These are phyloP conservation scores for Pinus albicaulis DNA, from an alignment of 75 land plant species.

Conservation along the genomic window DNA sequence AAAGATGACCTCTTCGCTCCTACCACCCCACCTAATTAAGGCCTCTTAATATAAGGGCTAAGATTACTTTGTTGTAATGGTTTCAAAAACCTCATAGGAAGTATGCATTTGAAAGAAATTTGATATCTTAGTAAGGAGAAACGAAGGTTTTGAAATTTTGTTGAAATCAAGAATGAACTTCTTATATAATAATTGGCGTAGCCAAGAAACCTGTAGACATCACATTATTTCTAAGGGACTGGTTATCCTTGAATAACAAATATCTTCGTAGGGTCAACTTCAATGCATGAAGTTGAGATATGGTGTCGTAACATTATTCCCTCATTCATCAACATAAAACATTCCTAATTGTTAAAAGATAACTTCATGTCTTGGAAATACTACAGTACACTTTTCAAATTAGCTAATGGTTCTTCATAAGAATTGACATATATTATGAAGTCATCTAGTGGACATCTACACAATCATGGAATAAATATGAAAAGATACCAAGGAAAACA, in stretches of 20 bases:
- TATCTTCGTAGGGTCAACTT: background rate
- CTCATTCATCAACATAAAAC: background rate
- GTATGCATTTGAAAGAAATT: background rate
- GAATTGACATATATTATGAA: background rate
- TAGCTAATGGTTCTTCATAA: background rate
- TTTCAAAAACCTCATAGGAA: too few relatives aligned
- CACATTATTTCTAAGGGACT: background rate
- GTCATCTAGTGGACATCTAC: constrained; percentile 2
- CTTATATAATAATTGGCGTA: background rate
- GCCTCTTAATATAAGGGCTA: too few relatives aligned
- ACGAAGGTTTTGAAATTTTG: background rate
- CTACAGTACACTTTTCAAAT: constrained; percentile 1
- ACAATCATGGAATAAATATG: too few relatives aligned
- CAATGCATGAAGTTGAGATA: background rate
- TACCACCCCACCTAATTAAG: too few relatives aligned
- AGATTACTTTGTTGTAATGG: too few relatives aligned
- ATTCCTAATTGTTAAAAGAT: constrained; percentile 12
- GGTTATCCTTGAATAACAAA: background rate
- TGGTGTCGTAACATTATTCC: constrained; percentile 9
- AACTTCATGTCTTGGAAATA: background rate
- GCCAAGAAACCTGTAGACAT: constrained; percentile 9
- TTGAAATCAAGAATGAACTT: background rate
- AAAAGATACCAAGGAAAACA: too few relatives aligned
- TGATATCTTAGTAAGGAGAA: background rate
- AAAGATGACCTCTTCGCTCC: too few relatives aligned